phyloP scores from a whole-genome alignment of 331 rosid species.

The Dryas integrifolia region DNA sequence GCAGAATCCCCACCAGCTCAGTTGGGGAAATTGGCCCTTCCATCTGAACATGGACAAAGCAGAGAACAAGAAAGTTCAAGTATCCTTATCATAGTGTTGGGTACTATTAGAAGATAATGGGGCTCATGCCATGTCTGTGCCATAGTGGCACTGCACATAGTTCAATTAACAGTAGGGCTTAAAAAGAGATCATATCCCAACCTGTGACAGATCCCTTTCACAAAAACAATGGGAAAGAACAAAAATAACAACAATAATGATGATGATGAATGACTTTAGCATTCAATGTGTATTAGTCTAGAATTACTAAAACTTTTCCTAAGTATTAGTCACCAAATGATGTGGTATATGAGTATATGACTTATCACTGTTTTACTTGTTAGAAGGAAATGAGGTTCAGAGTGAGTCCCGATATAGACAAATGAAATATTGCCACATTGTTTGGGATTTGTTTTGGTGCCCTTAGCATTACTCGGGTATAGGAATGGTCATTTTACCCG shows the following conservation, averaged over 20 bases:
- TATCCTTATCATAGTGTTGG: background rate
- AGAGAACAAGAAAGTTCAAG: background rate
- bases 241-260: background rate
- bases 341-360: too few relatives aligned
- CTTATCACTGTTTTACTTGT: too few relatives aligned
- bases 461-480: too few relatives aligned
- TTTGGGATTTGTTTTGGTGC: too few relatives aligned
- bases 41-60: constrained; percentile 39
- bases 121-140: background rate
- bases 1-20: constrained; percentile 81
- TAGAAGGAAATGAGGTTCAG: too few relatives aligned
- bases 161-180: background rate
- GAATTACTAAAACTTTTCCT: background rate
- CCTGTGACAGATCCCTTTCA: background rate
- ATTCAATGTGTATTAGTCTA: background rate
- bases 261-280: background rate
- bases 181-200: background rate
- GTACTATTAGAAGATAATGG: background rate
- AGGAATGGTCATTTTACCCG: too few relatives aligned
- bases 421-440: too few relatives aligned
- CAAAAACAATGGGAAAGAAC: background rate
- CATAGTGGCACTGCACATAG: too few relatives aligned
- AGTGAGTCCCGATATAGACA: too few relatives aligned
- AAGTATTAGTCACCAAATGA: too few relatives aligned
- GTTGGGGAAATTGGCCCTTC: constrained; percentile 77